Evolutionary conservation across 352 stramenopile genomes (phyloP), one percentile per base, ranked within the genome.

Genomic region (Globisporangium takayamanum): DNA sequence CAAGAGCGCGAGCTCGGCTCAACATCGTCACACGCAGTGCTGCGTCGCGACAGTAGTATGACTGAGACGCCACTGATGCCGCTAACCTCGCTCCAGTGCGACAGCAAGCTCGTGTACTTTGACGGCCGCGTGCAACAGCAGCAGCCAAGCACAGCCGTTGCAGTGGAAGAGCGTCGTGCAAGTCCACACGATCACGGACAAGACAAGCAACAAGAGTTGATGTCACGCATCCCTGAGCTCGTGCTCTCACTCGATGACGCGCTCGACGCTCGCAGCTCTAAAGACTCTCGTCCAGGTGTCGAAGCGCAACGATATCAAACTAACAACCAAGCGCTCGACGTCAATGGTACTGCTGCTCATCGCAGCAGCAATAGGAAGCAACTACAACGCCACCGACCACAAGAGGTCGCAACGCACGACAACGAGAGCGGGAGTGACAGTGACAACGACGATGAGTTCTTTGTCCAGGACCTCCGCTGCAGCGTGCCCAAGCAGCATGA

Each of bases 81-180:
- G 11, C 53, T 66, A 20, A 50, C 47, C 1, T 79, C 72, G 15
- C 58, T 88, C 5, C 57, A 67, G 8, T 78, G 75, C 18, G 78
- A 88, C 41, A 88, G 78, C 62, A 74, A 72, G 37, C 67, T 88
- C 5, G 78, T 86, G 15, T 86, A 81, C 53, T 86, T 86, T 39
- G 64, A 82, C 50, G 68, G 66, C 1, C 59, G 47, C 7, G 60
- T 78, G 18, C 45, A 57, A 1, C 39, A 60, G 11, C 46, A 64
- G 1, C 37, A 28, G 15, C 48, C 33, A 0, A 39, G 33, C 33
- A 39, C 33, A 12, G 33, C 5, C 33, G 33, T 39, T 39, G 33
- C 33, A 39, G 5, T 12, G 4, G 5, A 39, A n/a, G 11, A 3
- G 2, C 36, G 37, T 36, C 48, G 14, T 52, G 41, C 50, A 30